A percentile compares a stretch with the other conserved stretches of the same genome.
Evolutionary conservation across 2,329 filamentous ascomycete genomes (phyloP).

Genomic region (Hypomyces perniciosus): DNA sequence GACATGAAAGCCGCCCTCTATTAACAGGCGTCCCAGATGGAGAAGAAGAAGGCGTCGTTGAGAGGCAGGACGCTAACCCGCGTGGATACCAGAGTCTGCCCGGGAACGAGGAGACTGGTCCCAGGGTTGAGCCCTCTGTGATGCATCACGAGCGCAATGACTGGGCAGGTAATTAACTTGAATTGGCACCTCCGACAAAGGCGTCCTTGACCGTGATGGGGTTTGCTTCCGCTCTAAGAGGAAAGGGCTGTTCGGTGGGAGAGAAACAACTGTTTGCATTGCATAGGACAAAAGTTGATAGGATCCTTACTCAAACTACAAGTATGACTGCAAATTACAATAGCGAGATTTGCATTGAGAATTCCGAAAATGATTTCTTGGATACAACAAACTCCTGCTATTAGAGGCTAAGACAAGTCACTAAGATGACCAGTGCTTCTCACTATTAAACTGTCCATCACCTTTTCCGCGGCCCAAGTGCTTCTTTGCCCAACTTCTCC

Average conservation of each 20-base stretch:
- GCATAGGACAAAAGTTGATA: too few relatives aligned
- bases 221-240: too few relatives aligned
- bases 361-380: neutral
- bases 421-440: neutral
- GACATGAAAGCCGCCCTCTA: slow-evolving; percentile 20
- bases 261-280: neutral
- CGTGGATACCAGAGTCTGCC: slow-evolving; percentile 18
- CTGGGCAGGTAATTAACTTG: slow-evolving; percentile 17
- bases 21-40: slow-evolving; percentile 25
- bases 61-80: slow-evolving; percentile 9
- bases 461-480: slow-evolving; percentile 29
- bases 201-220: too few relatives aligned
- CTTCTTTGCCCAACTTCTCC: slow-evolving; percentile 56
- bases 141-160: slow-evolving; percentile 20
- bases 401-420: too few relatives aligned
- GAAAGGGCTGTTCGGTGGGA: neutral
- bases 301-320: too few relatives aligned
- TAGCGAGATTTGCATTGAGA: too few relatives aligned
- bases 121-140: slow-evolving; percentile 23
- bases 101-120: slow-evolving; percentile 13
- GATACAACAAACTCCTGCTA: neutral
- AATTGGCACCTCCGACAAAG: too few relatives aligned
- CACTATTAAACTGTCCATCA: slow-evolving; percentile 9
- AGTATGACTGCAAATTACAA: too few relatives aligned
- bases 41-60: slow-evolving; percentile 18